phyloP scores from a whole-genome alignment of 2,329 filamentous ascomycete species.

The Sclerotinia glacialis region DNA sequence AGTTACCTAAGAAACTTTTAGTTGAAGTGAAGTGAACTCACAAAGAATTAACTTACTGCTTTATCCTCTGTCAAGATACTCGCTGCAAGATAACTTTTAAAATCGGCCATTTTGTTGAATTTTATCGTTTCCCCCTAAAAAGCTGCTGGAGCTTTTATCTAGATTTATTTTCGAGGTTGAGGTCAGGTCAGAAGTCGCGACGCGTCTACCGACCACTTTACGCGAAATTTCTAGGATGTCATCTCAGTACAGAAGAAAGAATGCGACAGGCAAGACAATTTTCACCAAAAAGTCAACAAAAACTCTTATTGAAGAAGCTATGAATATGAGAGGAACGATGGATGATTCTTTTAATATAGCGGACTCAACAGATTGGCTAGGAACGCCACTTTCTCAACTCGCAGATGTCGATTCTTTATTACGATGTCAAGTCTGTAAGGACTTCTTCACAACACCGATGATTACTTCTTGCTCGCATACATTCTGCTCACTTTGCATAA shows the following conservation, averaged over 20 bases:
- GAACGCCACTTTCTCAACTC: slow-evolving; percentile 64
- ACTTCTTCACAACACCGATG: slow-evolving; percentile 93
- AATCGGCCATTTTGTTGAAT: slow-evolving; percentile 36
- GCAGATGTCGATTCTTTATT: slow-evolving; percentile 76
- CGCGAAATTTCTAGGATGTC: slow-evolving; percentile 30
- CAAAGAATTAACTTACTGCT: slow-evolving; percentile 31
- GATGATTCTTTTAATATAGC: slow-evolving; percentile 48
- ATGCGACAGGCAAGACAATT: slow-evolving; percentile 23
- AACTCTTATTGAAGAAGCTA: slow-evolving; percentile 10
- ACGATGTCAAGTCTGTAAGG: slow-evolving; percentile 96
- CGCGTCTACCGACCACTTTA: slow-evolving; percentile 31
- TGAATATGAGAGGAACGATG: slow-evolving; percentile 23
- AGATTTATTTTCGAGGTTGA: slow-evolving; percentile 17
- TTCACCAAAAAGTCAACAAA: neutral
- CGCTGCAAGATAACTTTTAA: slow-evolving; percentile 39
- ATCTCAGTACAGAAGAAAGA: slow-evolving; percentile 7
- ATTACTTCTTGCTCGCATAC: slow-evolving; percentile 93
- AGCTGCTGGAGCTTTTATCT: slow-evolving; percentile 13
- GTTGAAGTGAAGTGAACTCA: neutral
- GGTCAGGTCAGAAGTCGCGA: slow-evolving; percentile 19
- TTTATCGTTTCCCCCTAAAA: slow-evolving; percentile 21
- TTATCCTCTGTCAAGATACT: slow-evolving; percentile 40
- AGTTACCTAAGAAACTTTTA: slow-evolving; percentile 61
- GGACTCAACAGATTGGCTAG: slow-evolving; percentile 83
- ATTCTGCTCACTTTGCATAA: slow-evolving; percentile 95